Percentiles rank a stretch among this genome's conserved stretches.
These are phyloP conservation scores for Microdochium trichocladiopsis DNA, from an alignment of 2,329 filamentous ascomycete species.

Conservation along the genomic window DNA sequence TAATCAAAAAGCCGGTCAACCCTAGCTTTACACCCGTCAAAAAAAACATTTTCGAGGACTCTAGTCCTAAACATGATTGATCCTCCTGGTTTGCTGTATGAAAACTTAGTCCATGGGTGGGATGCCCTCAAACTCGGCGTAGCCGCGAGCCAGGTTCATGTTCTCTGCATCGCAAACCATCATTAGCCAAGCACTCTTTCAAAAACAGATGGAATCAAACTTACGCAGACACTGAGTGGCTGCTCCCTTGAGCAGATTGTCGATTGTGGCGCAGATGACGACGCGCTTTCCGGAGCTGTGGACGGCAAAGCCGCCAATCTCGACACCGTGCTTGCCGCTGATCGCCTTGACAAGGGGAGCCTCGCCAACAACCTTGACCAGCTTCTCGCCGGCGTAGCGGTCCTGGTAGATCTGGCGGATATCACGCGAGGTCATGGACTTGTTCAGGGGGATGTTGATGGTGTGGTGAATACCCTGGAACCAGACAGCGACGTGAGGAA, in stretches of 20 bases:
- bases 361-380: slow-evolving; percentile 88
- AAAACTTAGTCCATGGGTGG: slow-evolving; percentile 27
- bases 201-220: slow-evolving; percentile 25
- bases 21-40: neutral
- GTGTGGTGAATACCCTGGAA: slow-evolving; percentile 94
- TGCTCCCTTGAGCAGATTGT: slow-evolving; percentile 89
- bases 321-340: slow-evolving; percentile 76
- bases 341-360: slow-evolving; percentile 81
- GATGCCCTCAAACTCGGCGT: slow-evolving; percentile 66
- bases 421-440: slow-evolving; percentile 83
- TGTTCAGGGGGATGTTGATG: slow-evolving; percentile 80
- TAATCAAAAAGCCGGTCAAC: neutral
- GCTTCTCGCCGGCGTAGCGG: slow-evolving; percentile 88
- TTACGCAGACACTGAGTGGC: slow-evolving; percentile 87
- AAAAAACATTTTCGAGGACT: neutral
- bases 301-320: slow-evolving; percentile 94
- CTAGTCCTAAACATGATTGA: neutral
- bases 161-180: slow-evolving; percentile 41
- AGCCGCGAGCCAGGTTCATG: slow-evolving; percentile 67
- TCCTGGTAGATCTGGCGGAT: slow-evolving; percentile 95
- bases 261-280: slow-evolving; percentile 89
- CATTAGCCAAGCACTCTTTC: neutral
- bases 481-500: slow-evolving; percentile 93
- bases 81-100: neutral
- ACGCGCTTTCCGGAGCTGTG: slow-evolving; percentile 84